Evolutionary conservation across 148 eudicot genomes (phyloP).

Genomic region (Arbutus unedo): DNA sequence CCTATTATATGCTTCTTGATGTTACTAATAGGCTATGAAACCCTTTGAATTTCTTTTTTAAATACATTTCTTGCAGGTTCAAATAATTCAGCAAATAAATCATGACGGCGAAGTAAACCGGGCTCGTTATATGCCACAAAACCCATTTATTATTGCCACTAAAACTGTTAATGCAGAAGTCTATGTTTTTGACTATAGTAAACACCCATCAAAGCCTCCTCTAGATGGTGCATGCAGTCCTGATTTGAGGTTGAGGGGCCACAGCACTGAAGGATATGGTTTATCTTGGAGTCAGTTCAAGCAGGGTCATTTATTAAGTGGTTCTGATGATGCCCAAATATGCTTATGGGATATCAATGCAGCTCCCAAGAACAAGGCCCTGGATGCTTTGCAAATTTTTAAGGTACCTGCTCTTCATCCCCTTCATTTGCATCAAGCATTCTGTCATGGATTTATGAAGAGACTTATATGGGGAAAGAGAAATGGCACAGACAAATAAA

Average conservation of each 20-base stretch:
- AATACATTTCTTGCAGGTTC: slow-evolving; percentile 49
- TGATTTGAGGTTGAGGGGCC: slow-evolving; percentile 86
- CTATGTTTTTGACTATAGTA: slow-evolving; percentile 81
- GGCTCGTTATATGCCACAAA: slow-evolving; percentile 95
- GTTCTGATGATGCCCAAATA: slow-evolving; percentile 81
- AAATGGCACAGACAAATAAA: not conserved
- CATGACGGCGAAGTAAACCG: slow-evolving; percentile 94
- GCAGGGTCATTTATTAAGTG: slow-evolving; percentile 70
- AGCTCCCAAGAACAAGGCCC: slow-evolving; percentile 52
- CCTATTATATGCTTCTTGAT: not conserved
- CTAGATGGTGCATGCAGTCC: slow-evolving; percentile 69
- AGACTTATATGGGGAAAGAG: not conserved
- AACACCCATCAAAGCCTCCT: slow-evolving; percentile 88
- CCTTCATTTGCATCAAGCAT: not conserved
- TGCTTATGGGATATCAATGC: slow-evolving; percentile 78
- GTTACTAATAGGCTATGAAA: not conserved
- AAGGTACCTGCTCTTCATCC: slow-evolving; percentile 41
- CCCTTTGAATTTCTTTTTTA: not conserved
- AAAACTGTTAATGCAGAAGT: slow-evolving; percentile 87
- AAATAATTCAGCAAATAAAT: slow-evolving; percentile 83
- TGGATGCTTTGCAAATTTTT: slow-evolving; percentile 63
- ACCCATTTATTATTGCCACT: slow-evolving; percentile 79
- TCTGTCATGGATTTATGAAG: not conserved
- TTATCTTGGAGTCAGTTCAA: slow-evolving; percentile 75
- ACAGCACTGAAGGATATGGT: slow-evolving; percentile 78